Percentiles rank a stretch among this genome's conserved stretches.
Evolutionary conservation across 1,284 basidiomycete genomes (phyloP).

Genomic region (Tausonia pullulans): DNA sequence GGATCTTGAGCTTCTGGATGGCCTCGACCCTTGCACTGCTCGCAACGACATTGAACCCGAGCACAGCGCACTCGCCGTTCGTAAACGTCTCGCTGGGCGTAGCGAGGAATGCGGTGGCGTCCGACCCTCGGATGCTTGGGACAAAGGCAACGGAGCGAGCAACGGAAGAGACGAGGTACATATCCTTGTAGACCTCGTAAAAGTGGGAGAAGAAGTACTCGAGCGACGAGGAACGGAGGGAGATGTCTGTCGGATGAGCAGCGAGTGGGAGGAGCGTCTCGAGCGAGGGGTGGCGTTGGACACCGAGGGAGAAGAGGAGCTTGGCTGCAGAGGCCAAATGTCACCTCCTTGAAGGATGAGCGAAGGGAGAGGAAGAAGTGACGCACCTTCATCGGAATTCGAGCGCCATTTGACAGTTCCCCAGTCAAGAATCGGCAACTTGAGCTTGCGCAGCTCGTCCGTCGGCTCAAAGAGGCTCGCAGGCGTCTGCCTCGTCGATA

Average conservation of each 20-base stretch:
- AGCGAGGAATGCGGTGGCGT: slow-evolving; percentile 44
- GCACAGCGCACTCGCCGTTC: slow-evolving; percentile 52
- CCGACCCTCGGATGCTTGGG: slow-evolving; percentile 49
- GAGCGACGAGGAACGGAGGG: slow-evolving; percentile 48
- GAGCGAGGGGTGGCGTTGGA: slow-evolving; percentile 61
- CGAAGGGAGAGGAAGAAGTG: background rate
- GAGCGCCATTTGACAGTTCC: slow-evolving; percentile 66
- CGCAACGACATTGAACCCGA: slow-evolving; percentile 64
- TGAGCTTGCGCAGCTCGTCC: slow-evolving; percentile 56
- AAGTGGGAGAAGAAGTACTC: slow-evolving; percentile 69
- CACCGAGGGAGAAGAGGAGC: slow-evolving; percentile 67
- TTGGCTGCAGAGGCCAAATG: slow-evolving; percentile 47
- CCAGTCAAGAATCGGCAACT: slow-evolving; percentile 78
- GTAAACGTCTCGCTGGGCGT: slow-evolving; percentile 65
- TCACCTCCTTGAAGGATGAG: background rate
- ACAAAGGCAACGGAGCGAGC: slow-evolving; percentile 52
- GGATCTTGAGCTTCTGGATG: slow-evolving; percentile 57
- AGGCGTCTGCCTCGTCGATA: slow-evolving; percentile 44
- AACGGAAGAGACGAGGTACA: slow-evolving; percentile 34
- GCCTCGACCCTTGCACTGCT: slow-evolving; percentile 50
- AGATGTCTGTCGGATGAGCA: slow-evolving; percentile 28
- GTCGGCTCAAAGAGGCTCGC: slow-evolving; percentile 73
- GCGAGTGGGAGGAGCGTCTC: slow-evolving; percentile 57
- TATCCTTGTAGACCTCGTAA: slow-evolving; percentile 50
- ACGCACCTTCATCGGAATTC: slow-evolving; percentile 69